Evolutionary conservation across 2,329 filamentous ascomycete genomes (phyloP), one percentile per base, ranked within the genome.

Genomic region (Aspergillus ochraceoroseus): DNA sequence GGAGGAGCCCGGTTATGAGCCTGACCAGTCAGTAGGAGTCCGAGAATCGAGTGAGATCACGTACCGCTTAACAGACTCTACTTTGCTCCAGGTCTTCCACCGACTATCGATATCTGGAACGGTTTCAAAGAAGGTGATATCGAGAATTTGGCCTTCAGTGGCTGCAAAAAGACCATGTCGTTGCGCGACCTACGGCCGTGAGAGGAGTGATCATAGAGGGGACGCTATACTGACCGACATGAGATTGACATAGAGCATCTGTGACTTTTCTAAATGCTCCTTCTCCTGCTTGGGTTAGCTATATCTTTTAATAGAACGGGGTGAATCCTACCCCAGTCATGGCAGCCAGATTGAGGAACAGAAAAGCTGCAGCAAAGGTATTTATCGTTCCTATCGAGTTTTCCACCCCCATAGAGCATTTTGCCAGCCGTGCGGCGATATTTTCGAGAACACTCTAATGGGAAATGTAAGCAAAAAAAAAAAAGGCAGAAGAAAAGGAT

Each of bases 41-140:
- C n/a, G 15, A n/a, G n/a, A n/a, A n/a, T n/a, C n/a, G n/a, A n/a
- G n/a, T n/a, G n/a, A n/a, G n/a, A 8, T 7, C 25, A 32, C 49
- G 31, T 46, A 61, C 61, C 72, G 63, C 51, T 75, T 75, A 0
- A 63, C 64, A 32, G 70, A 74, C 54, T 76, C 73, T 5, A 75
- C 64, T 33, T 70, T 69, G 45, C 68, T 66, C 73, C 73, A 76
- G 2, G 70, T 68, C 48, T 70, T 73, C 73, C 73, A 76, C 48
- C 66, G 59, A 15, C 62, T 56, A 33, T 73, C 68, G 22, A 69
- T 61, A 45, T 72, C 67, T 9, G 66, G 55, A 5, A 72, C 61
- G 3, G 52, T 45, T 17, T 71, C 68, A 14, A 73, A 65, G 3
- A 73, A 52, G 12, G 57, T 56, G 43, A 61, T 62, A 26, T 67